Percentiles rank a stretch among this genome's conserved stretches.
These are phyloP conservation scores for Fusarium sp. DNA, from an alignment of 2,329 filamentous ascomycete species.

Conservation along the genomic window DNA sequence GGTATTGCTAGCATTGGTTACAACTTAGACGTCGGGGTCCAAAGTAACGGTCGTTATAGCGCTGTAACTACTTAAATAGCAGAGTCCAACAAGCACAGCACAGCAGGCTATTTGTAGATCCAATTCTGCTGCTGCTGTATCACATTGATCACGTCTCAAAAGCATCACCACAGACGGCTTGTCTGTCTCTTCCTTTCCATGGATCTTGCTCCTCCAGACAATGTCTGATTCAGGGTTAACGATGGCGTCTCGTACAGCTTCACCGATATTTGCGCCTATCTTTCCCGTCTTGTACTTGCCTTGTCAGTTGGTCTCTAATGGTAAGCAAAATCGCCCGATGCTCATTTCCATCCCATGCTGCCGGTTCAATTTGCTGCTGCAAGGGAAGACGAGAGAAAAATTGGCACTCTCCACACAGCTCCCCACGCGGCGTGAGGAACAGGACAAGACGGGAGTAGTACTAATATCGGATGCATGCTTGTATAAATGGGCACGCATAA, in stretches of 20 bases:
- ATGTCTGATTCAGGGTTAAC: slow-evolving; percentile 19
- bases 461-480: slow-evolving; percentile 3
- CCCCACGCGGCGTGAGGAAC: slow-evolving; percentile 32
- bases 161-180: slow-evolving; percentile 33
- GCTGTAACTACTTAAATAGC: not conserved
- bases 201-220: slow-evolving; percentile 30
- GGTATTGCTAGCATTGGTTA: slow-evolving; percentile 18
- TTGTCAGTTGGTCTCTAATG: slow-evolving; percentile 22
- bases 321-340: slow-evolving; percentile 22
- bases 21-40: slow-evolving; percentile 8
- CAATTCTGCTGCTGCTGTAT: slow-evolving; percentile 31
- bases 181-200: slow-evolving; percentile 8
- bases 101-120: slow-evolving; percentile 18
- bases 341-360: slow-evolving; percentile 45
- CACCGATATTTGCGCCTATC: slow-evolving; percentile 33
- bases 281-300: slow-evolving; percentile 29
- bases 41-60: slow-evolving; percentile 20
- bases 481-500: slow-evolving; percentile 36
- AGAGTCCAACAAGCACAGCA: slow-evolving; percentile 1
- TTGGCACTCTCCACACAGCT: slow-evolving; percentile 34
- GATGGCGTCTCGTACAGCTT: slow-evolving; percentile 28
- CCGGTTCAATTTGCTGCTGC: slow-evolving; percentile 43
- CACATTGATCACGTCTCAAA: slow-evolving; percentile 13
- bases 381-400: slow-evolving; percentile 42
- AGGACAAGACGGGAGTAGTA: not conserved